Base-by-base conservation (phyloP, 345 rosid genomes). In the Fremontodendron californicum region DNA sequence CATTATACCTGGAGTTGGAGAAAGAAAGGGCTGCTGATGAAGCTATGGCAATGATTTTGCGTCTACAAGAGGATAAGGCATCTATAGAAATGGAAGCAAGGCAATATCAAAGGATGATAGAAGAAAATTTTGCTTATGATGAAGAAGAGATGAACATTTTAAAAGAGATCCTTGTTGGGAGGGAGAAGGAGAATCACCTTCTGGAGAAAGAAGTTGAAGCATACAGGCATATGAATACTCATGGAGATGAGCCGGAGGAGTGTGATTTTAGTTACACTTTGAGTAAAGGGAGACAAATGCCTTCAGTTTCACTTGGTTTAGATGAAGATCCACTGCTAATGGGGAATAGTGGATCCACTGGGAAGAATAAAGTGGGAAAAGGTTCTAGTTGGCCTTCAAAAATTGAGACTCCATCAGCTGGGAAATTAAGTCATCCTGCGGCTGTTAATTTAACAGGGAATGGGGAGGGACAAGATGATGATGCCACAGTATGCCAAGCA, bases 11-110 rank as follows among this genome's bases (percentile, higher is more conserved):
- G 39, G 98, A 96, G 77, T 84, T 93, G 19, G 97, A 92, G 76
- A 82, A 93, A 78, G 99, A 96, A 85, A 90, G 98, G 83, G 86
- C 85, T 63, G 89, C 94, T 72, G 98, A 96, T 81, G 99, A 93
- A 87, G 91, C 97, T 69, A 88, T 93, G 94, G 92, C 97, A 78
- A 92, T 96, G 99, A 91, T 96, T 78, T 65, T 80, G 68, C 90
- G 92, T 71, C 77, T 95, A 60, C 99, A 95, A 78, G 87, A 88
- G 65, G 97, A 92, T 71, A 93, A 90, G 87, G 97, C 99, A 61
- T 71, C 84, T 0, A 80, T 92, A 76, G 93, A 90, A 81, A 96
- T 92, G 97, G 98, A 92, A 84, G 93, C 91, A 58, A 92, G 84
- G 81, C 98, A 95, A 76, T 90, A 89, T 61, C 93, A 88, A 67